Conservation (phyloP, 2,329 filamentous ascomycete species). For the Fusarium devonianum region DNA sequence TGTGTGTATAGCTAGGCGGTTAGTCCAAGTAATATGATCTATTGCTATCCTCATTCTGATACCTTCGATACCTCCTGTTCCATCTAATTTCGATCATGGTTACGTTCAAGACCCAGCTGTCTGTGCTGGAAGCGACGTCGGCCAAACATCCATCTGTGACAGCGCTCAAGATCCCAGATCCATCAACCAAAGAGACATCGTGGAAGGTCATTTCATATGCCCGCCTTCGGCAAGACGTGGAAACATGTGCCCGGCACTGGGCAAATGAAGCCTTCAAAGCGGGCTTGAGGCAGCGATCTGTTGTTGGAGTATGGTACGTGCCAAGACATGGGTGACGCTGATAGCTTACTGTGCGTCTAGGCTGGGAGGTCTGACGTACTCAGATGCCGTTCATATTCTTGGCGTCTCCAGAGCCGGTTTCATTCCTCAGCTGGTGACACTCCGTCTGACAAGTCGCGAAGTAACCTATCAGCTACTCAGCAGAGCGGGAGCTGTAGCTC, state of each 20-base stretch:
- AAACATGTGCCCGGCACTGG: conserved; percentile 12
- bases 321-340: too few species aligned
- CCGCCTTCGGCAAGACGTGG: background rate
- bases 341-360: background rate
- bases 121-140: background rate
- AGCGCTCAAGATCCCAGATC: conserved; percentile 12
- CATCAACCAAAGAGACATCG: background rate
- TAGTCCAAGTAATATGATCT: too few species aligned
- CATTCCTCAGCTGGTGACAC: conserved; percentile 20
- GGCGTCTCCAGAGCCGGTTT: conserved; percentile 21
- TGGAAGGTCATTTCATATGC: conserved; percentile 12
- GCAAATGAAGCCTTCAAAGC: background rate
- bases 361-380: conserved; percentile 13
- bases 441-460: conserved; percentile 6
- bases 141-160: background rate
- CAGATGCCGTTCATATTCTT: conserved; percentile 16
- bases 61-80: too few species aligned
- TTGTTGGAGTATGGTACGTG: conserved; percentile 18
- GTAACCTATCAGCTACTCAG: conserved; percentile 13
- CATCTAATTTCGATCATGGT: too few species aligned
- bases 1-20: too few species aligned
- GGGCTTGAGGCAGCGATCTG: background rate
- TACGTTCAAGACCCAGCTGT: background rate
- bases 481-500: conserved; percentile 2
- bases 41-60: too few species aligned